Base-by-base conservation (phyloP, 805 yeast species). In the Spathaspora arborariae region DNA sequence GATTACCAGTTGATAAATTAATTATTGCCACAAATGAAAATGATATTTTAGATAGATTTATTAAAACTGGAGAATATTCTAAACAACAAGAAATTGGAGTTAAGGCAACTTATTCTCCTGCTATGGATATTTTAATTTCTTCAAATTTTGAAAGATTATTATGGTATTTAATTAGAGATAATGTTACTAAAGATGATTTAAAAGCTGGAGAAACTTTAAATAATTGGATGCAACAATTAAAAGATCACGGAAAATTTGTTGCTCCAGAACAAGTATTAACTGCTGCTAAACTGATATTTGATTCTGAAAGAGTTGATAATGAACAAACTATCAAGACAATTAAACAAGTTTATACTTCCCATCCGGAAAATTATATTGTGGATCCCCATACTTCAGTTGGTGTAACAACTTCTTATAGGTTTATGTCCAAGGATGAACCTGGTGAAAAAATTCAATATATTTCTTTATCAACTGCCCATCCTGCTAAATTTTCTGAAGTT, bases 331-430 rank as follows among this genome's bases (percentile, higher is more conserved):
- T 81, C n/a, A 75, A 70, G 13, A 87, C 97, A 35, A 94, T 94
- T 64, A 85, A 80, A 63, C 62, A 74, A 37, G 76, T 82, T 13
- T 94, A 90, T 70, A 65, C 74, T 40, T 72, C 82, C 30, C 71
- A 75, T 48, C 74, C 80, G 45, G 76, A 78, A 45, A 76, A 81
- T 47, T 94, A 94, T 67, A 86, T 94, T 41, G 74, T 91, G 55
- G 99, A 94, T 65, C 99, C 99, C 39, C 99, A 94, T 68, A 79
- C 96, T 37, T 90, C 99, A 34, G 96, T 94, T 46, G 99, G 98
- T 61, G 85, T 94, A 40, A 79, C 85, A 49, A 85, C 96, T 18
- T 73, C 94, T 36, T 76, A 84, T 54, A 76, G 83, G 55, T 75
- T 79, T 59, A 78, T 85, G 45, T 76, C 72, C 39, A 61, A 65